These are phyloP conservation scores for Podospora comata DNA, from an alignment of 495 filamentous ascomycete species.

Conservation along the genomic window DNA sequence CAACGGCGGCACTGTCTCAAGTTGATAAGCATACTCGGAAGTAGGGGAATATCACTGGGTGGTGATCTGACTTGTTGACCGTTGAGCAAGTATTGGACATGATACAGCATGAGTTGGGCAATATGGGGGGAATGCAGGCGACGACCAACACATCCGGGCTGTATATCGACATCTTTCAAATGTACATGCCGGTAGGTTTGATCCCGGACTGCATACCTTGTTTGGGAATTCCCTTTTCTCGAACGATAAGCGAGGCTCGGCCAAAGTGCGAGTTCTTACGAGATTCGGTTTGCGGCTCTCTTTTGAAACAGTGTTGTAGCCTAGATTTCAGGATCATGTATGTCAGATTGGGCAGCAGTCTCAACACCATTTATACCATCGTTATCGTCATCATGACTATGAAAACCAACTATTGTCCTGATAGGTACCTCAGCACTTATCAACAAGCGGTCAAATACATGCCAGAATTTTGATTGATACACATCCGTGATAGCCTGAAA, in stretches of 20 bases:
- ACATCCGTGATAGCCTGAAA: not conserved
- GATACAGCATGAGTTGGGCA: not conserved
- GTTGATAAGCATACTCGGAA: not conserved
- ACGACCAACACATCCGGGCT: not conserved
- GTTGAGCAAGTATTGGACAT: not conserved
- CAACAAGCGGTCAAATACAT: not conserved
- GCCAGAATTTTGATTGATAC: no score
- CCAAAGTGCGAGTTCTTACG: not conserved
- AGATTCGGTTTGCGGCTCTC: not conserved
- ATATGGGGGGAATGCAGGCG: not conserved
- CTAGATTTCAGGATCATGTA: not conserved
- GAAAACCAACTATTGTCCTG: not conserved
- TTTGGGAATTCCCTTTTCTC: not conserved
- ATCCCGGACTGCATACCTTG: not conserved
- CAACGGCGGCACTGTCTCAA: not conserved
- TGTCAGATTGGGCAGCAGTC: not conserved
- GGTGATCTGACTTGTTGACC: not conserved
- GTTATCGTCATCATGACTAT: not conserved
- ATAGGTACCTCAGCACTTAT: not conserved
- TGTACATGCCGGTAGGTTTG: not conserved
- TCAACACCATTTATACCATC: not conserved
- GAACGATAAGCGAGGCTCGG: not conserved
- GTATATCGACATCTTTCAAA: not conserved
- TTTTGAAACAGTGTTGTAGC: not conserved
- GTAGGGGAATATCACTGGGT: not conserved